Conservation (phyloP, 2,329 filamentous ascomycete genomes). For the Delphinella strobiligena region DNA sequence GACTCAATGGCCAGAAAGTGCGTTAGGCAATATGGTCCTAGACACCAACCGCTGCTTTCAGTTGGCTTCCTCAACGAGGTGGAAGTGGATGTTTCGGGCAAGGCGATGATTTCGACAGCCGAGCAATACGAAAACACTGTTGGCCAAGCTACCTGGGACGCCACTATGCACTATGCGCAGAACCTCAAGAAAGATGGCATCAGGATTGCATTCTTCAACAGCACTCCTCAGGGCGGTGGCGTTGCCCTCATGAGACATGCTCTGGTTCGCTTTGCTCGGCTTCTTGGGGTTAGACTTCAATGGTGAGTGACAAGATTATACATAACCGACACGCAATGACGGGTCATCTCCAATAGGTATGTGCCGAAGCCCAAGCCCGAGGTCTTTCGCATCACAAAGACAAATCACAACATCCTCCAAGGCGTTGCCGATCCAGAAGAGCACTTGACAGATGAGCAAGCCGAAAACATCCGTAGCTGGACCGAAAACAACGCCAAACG, state of each 20-base stretch:
- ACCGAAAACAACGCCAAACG: slow-evolving; percentile 59
- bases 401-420: slow-evolving; percentile 79
- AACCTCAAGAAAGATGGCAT: slow-evolving; percentile 51
- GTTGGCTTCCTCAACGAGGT: slow-evolving; percentile 58
- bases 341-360: too few relatives aligned
- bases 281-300: slow-evolving; percentile 54
- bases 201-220: slow-evolving; percentile 68
- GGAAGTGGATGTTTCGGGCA: slow-evolving; percentile 56
- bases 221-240: slow-evolving; percentile 70
- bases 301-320: slow-evolving; percentile 40
- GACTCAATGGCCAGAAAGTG: slow-evolving; percentile 70
- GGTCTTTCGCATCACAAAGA: slow-evolving; percentile 75
- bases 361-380: slow-evolving; percentile 70
- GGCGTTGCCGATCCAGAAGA: slow-evolving; percentile 57
- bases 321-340: not conserved
- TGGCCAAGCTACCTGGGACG: slow-evolving; percentile 49
- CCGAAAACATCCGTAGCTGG: slow-evolving; percentile 56
- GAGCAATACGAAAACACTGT: slow-evolving; percentile 52
- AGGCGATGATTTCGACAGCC: slow-evolving; percentile 46
- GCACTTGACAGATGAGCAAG: slow-evolving; percentile 51
- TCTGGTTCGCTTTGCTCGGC: slow-evolving; percentile 56
- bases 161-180: slow-evolving; percentile 50
- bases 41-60: slow-evolving; percentile 52
- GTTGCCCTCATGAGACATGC: slow-evolving; percentile 75
- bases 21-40: slow-evolving; percentile 59